A percentile compares a stretch with the other conserved stretches of the same genome.
Evolutionary conservation across 192 early-diverging fungal species (phyloP).

Genomic region (Allomyces macrogynus): DNA sequence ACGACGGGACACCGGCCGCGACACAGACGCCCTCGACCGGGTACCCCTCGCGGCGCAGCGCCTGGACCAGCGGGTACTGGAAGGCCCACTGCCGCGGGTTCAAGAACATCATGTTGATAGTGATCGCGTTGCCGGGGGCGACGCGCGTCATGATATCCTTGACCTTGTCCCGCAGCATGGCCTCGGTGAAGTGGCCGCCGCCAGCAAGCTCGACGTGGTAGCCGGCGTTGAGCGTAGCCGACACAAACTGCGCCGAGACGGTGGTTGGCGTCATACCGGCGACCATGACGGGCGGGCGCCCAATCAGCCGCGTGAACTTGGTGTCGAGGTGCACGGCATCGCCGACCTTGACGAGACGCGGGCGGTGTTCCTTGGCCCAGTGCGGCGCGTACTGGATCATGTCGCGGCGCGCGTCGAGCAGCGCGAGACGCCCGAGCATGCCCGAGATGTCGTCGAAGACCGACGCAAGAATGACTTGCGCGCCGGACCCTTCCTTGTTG

Average conservation of each 20-base stretch:
- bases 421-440: constrained; percentile 45
- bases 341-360: constrained; percentile 51
- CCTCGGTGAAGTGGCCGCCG: constrained; percentile 66
- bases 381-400: constrained; percentile 57
- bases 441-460: constrained; percentile 38
- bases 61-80: constrained; percentile 59
- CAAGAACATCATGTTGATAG: constrained; percentile 76
- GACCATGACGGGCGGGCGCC: constrained; percentile 81
- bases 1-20: constrained; percentile 76
- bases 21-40: constrained; percentile 82
- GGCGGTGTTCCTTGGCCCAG: constrained; percentile 72
- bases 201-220: constrained; percentile 81
- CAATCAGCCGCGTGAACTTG: constrained; percentile 59
- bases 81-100: constrained; percentile 82
- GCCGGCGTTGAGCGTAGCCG: constrained; percentile 74
- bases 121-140: constrained; percentile 66
- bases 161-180: constrained; percentile 44
- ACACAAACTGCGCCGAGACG: constrained; percentile 51
- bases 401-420: constrained; percentile 58
- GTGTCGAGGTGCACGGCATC: constrained; percentile 67
- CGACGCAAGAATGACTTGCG: constrained; percentile 41
- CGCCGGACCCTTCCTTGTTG: constrained; percentile 74
- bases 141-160: constrained; percentile 46
- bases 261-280: constrained; percentile 89
- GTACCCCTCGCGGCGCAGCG: constrained; percentile 60